Percentiles rank a stretch among this genome's conserved stretches.
These are phyloP conservation scores for Ustilago bromivora DNA, from an alignment of 1,284 basidiomycete genomes.

Conservation along the genomic window DNA sequence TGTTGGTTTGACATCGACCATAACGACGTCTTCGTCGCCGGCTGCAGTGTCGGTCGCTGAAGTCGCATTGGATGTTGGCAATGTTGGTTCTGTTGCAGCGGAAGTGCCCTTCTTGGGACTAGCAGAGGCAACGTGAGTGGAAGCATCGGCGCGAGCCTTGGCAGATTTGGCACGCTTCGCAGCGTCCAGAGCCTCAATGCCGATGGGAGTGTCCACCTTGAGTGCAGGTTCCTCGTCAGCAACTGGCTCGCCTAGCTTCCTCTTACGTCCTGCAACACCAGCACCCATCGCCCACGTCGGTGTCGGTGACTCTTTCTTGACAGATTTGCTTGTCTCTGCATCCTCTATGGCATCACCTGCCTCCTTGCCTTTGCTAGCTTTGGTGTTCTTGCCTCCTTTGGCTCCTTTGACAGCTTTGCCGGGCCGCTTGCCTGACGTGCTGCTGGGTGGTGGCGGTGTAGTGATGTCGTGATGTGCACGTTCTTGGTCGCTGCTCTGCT, in stretches of 20 bases:
- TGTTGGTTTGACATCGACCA: conserved; percentile 40
- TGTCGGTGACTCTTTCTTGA: conserved; percentile 77
- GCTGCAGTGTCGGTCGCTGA: conserved; percentile 1
- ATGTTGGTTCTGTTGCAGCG: neutral
- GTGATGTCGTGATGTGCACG: conserved; percentile 38
- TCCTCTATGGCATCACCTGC: conserved; percentile 65
- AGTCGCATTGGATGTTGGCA: neutral
- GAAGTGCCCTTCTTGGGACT: conserved; percentile 36
- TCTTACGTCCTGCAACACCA: conserved; percentile 58
- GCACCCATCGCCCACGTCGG: conserved; percentile 60
- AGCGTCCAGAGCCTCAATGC: conserved; percentile 63
- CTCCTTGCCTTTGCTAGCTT: conserved; percentile 26
- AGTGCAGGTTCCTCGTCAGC: conserved; percentile 54
- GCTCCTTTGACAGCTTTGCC: conserved; percentile 62
- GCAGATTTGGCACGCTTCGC: conserved; percentile 53
- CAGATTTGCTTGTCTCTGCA: conserved; percentile 70
- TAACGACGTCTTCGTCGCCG: conserved; percentile 33
- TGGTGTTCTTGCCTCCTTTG: conserved; percentile 42
- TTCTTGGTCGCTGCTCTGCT: conserved; percentile 28
- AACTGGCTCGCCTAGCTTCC: conserved; percentile 58
- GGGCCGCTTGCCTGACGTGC: conserved; percentile 71
- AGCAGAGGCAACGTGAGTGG: conserved; percentile 20
- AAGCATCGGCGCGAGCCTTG: conserved; percentile 46
- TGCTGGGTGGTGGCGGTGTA: conserved; percentile 23
- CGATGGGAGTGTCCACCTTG: conserved; percentile 65